A percentile compares a stretch with the other conserved stretches of the same genome.
These are phyloP conservation scores for Saccharomyces hybrid DNA, from an alignment of 1,139 yeast species.

Conservation along the genomic window DNA sequence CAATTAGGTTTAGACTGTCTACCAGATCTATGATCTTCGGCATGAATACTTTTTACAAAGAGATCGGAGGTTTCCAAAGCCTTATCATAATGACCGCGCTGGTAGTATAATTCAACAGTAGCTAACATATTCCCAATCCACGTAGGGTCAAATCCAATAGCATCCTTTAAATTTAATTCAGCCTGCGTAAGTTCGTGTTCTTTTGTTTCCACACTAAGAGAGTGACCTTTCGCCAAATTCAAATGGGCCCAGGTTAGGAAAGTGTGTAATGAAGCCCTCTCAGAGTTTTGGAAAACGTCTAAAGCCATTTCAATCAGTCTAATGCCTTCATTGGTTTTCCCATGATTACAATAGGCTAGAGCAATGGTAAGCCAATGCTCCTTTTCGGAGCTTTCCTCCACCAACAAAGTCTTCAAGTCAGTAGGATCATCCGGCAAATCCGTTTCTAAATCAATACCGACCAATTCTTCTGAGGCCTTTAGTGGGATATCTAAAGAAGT, in stretches of 20 bases:
- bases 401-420: conserved; percentile 69
- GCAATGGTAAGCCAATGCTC: conserved; percentile 83
- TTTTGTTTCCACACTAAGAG: conserved; percentile 23
- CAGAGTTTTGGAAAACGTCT: conserved; percentile 35
- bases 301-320: conserved; percentile 59
- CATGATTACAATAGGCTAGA: conserved; percentile 63
- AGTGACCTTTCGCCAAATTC: conserved; percentile 39
- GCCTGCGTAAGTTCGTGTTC: conserved; percentile 31
- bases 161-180: conserved; percentile 33
- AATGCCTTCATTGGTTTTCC: conserved; percentile 53
- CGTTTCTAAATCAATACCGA: conserved; percentile 53
- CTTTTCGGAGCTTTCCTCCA: conserved; percentile 67
- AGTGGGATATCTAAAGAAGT: conserved; percentile 54
- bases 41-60: conserved; percentile 39
- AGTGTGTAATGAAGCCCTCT: conserved; percentile 52
- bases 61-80: conserved; percentile 58
- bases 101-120: conserved; percentile 46
- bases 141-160: conserved; percentile 36
- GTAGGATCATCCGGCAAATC: conserved; percentile 86
- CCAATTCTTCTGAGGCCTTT: conserved; percentile 60
- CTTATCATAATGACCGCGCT: conserved; percentile 49
- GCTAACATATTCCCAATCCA: conserved; percentile 50
- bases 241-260: conserved; percentile 72
- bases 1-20: conserved; percentile 43
- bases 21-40: conserved; percentile 29